These are phyloP conservation scores for Daedalea quercina DNA, from an alignment of 768 basidiomycete genomes.

Conservation along the genomic window DNA sequence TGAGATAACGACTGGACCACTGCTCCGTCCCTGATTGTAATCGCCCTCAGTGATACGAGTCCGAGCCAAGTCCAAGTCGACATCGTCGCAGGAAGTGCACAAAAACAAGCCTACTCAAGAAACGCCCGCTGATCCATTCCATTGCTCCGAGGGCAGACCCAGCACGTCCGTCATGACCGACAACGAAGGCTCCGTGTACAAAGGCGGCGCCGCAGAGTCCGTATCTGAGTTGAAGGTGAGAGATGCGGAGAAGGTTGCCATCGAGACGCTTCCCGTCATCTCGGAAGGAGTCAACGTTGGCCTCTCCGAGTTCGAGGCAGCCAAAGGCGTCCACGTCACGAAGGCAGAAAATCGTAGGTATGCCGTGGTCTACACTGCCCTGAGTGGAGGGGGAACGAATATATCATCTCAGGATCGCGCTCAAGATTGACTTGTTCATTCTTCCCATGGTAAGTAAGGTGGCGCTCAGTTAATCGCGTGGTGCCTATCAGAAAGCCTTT, in stretches of 20 bases:
- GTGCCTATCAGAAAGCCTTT: background rate
- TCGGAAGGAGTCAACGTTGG: slow-evolving; percentile 11
- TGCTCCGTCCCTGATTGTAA: too few relatives aligned
- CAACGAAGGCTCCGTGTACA: too few relatives aligned
- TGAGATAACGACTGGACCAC: too few relatives aligned
- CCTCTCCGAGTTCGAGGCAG: slow-evolving; percentile 12
- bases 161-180: too few relatives aligned
- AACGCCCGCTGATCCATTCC: too few relatives aligned
- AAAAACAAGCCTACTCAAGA: too few relatives aligned
- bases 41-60: too few relatives aligned
- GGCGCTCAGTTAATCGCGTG: background rate
- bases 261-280: background rate
- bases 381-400: background rate
- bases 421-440: slow-evolving; percentile 24
- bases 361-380: background rate
- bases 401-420: slow-evolving; percentile 7
- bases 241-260: background rate
- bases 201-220: background rate
- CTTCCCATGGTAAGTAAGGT: slow-evolving; percentile 15
- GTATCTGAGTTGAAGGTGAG: background rate
- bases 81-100: too few relatives aligned
- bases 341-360: slow-evolving; percentile 6
- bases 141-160: too few relatives aligned
- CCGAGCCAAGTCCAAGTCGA: too few relatives aligned
- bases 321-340: slow-evolving; percentile 9